Evolutionary conservation across 2,329 filamentous ascomycete genomes (phyloP), one percentile per base, ranked within the genome.

Genomic region (Penicillium sp.): DNA sequence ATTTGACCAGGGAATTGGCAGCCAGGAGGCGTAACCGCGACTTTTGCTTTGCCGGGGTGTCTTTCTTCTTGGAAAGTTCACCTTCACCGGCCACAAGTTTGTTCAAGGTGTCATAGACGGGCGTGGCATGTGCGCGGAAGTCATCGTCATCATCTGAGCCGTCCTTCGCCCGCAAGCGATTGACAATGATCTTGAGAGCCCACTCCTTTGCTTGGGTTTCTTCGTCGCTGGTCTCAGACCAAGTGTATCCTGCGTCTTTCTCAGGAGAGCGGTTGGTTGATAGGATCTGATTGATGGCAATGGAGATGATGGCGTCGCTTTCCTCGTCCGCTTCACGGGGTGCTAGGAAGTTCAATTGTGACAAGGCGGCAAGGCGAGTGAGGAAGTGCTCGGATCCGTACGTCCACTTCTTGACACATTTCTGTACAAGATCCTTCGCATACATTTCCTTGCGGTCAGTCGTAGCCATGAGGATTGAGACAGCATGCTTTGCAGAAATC

Each of bases 401-500:
- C 2, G 77, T 73, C 73, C 86, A 90, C 35, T 81, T 78, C 50
- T 87, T 81, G 50, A 87, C 79, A 43, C 84, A 84, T 60, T 84
- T 86, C 39, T 84, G 79, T 6, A 96, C 68, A 8, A 98, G 76
- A 53, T 94, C 89, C 37, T 84, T 89, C 6, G 88, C 87, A 44
- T 88, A 86, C 70, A 94, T 84, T 58, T 90, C 85, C 63, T 87
- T 93, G 53, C 80, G 80, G 35, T 90, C 81, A 15, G 81, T 74
- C 7, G 83, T 83, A 23, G 86, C 83, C 66, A 95, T 80, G 38
- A 98, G 75, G 50, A 98, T 89, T 18, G 87, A 90, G 33, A 97
- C 82, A 0, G 93, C 93, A 68, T 97, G 89, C 66, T 98, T 98
- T 15, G 91, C 87, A 7, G 87, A 86, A 60, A 84, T 83, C 8